A percentile compares a stretch with the other conserved stretches of the same genome.
These are phyloP conservation scores for Collariella sp. DNA, from an alignment of 495 filamentous ascomycete species.

Conservation along the genomic window DNA sequence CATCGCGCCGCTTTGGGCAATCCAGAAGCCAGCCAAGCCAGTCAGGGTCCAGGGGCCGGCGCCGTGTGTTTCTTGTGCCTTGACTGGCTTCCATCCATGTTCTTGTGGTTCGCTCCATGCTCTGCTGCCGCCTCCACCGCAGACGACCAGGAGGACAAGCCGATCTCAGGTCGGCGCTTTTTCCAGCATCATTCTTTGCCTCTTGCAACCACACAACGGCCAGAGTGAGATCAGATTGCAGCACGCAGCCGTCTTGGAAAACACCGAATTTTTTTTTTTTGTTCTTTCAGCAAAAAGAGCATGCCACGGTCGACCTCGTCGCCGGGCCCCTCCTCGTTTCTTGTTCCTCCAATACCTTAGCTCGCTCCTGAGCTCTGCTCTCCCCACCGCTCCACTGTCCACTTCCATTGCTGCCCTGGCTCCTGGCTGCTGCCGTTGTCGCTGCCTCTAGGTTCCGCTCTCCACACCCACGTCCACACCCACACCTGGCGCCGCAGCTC, in stretches of 20 bases:
- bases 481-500: no score
- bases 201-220: background rate
- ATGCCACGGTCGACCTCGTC: constrained; percentile 21
- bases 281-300: constrained; percentile 8
- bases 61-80: background rate
- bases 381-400: constrained; percentile 14
- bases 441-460: constrained; percentile 11
- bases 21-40: constrained; percentile 6
- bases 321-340: constrained; percentile 21
- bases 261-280: no score
- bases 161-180: constrained; percentile 1
- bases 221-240: background rate
- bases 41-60: background rate
- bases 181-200: background rate
- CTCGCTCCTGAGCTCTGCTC: no score
- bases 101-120: background rate
- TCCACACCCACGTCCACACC: no score
- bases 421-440: constrained; percentile 24
- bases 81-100: no score
- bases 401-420: no score
- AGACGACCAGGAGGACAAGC: background rate
- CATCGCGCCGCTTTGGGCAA: constrained; percentile 11
- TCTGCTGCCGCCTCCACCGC: constrained; percentile 1
- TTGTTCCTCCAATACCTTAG: constrained; percentile 21
- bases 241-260: background rate